These are phyloP conservation scores for Hirsutella rhossiliensis DNA, from an alignment of 2,329 filamentous ascomycete species.

Conservation along the genomic window DNA sequence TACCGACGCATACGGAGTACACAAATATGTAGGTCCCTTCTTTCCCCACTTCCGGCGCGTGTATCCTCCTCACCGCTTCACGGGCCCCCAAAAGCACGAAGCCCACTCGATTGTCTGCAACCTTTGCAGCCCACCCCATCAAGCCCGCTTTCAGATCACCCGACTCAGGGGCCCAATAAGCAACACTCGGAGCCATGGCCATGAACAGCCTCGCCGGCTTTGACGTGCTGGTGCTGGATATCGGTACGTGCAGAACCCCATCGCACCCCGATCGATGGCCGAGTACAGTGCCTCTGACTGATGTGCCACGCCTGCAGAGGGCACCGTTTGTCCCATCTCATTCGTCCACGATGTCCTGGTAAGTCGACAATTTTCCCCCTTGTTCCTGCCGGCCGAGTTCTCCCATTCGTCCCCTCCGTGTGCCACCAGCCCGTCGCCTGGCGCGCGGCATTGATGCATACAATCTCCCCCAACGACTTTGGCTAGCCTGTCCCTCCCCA, in stretches of 20 bases:
- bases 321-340: conserved; percentile 71
- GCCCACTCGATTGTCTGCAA: no score
- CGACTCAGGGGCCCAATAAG: no score
- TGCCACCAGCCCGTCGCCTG: neutral
- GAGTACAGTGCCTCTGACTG: neutral
- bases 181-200: conserved; percentile 2
- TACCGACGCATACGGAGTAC: no score
- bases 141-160: no score
- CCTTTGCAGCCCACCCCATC: no score
- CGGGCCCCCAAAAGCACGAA: no score
- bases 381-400: neutral
- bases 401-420: neutral
- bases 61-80: no score
- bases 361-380: conserved; percentile 30
- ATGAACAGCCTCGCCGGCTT: conserved; percentile 13
- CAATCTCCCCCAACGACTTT: conserved; percentile 2
- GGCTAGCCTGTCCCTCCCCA: neutral
- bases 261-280: no score
- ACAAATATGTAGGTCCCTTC: no score
- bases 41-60: no score
- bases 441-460: conserved; percentile 7
- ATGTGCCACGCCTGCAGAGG: conserved; percentile 38
- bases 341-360: conserved; percentile 77
- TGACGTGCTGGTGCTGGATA: conserved; percentile 23
- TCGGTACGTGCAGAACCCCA: conserved; percentile 16